Percentiles rank a stretch among this genome's conserved stretches.
Conservation (phyloP, 495 filamentous ascomycete species). For the Penicilliopsis zonata region DNA sequence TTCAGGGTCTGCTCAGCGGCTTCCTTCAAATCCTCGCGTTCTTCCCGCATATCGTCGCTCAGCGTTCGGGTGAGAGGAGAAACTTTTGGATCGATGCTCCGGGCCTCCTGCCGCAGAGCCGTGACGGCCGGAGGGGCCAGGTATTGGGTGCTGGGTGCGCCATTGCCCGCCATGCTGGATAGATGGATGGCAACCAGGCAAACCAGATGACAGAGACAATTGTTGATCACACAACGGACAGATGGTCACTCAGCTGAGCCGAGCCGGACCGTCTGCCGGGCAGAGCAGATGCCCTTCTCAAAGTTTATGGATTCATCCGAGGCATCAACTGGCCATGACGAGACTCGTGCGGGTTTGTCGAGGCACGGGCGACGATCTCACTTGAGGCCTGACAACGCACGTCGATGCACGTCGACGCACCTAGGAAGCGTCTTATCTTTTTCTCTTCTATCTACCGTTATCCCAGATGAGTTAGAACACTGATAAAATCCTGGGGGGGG, state of each 20-base stretch:
- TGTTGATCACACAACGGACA: slow-evolving; percentile 2
- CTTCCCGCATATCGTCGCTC: slow-evolving; percentile 60
- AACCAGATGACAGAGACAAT: not conserved
- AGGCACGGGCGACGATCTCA: not conserved
- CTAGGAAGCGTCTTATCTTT: too few relatives aligned
- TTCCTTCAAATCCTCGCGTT: slow-evolving; percentile 84
- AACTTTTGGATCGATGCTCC: slow-evolving; percentile 26
- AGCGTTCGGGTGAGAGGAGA: slow-evolving; percentile 43
- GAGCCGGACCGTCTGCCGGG: slow-evolving; percentile 37
- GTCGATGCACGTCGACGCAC: too few relatives aligned
- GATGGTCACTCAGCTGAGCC: slow-evolving; percentile 11
- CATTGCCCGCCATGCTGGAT: slow-evolving; percentile 36
- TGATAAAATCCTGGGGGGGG: too few relatives aligned
- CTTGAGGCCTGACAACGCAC: too few relatives aligned
- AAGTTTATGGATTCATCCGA: slow-evolving; percentile 36
- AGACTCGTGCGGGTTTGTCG: slow-evolving; percentile 1
- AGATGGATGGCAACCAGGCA: slow-evolving; percentile 3
- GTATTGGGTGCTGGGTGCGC: slow-evolving; percentile 24
- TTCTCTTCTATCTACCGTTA: too few relatives aligned
- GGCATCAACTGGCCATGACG: slow-evolving; percentile 32
- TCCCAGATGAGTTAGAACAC: too few relatives aligned
- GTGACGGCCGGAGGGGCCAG: slow-evolving; percentile 40
- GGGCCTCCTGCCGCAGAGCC: slow-evolving; percentile 42
- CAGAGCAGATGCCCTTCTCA: slow-evolving; percentile 35
- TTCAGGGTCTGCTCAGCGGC: slow-evolving; percentile 94